Evolutionary conservation across 129 eudicot genomes (phyloP), one percentile per base, ranked within the genome.

Genomic region (Glebionis coronaria): DNA sequence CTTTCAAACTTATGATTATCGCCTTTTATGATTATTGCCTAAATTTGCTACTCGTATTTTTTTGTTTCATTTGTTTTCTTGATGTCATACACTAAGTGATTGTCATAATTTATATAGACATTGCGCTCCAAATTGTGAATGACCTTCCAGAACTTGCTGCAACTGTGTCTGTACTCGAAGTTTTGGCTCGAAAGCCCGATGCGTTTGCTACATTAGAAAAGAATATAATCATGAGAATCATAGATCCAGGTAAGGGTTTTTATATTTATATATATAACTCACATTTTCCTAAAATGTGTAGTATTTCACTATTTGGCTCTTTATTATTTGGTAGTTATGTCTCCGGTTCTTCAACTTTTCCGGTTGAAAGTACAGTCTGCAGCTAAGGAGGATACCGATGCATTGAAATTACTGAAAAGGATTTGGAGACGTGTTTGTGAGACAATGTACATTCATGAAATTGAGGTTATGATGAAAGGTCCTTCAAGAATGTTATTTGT

Each of bases 181-280:
- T 61, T 9, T 52, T 78, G 51, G 78, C 82, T 72, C 70, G 65
- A 61, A 78, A 68, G 52, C 76, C 65, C 29, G 29, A 49, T 15
- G 74, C 74, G 54, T 49, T 67, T 40, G 14, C 19, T 19, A 45
- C 51, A 12, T 16, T 18, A 18, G 12, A 12, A 18, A 25, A 21
- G 28, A 63, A 9, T 38, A 47, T n/a, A 29, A 14, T 46, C 40
- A 12, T 31, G 23, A 60, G 62, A 77, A n/a, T 46, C 29, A 45
- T 63, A 5, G 5, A 56, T 50, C 7, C 60, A 16, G 19, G 71
- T 65, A 65, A 65, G 2, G 1, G 9, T 35, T 5, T 35, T 5
- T 35, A 5, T 35, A 35, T 35, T 5, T 5, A 35, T 35, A 35
- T 35, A 35, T 35, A 35, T 35, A 9, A 35, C 40, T n/a, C 57